Percentiles rank a stretch among this genome's conserved stretches.
These are phyloP conservation scores for Aspergillus hiratsukae DNA, from an alignment of 2,329 filamentous ascomycete species.

Conservation along the genomic window DNA sequence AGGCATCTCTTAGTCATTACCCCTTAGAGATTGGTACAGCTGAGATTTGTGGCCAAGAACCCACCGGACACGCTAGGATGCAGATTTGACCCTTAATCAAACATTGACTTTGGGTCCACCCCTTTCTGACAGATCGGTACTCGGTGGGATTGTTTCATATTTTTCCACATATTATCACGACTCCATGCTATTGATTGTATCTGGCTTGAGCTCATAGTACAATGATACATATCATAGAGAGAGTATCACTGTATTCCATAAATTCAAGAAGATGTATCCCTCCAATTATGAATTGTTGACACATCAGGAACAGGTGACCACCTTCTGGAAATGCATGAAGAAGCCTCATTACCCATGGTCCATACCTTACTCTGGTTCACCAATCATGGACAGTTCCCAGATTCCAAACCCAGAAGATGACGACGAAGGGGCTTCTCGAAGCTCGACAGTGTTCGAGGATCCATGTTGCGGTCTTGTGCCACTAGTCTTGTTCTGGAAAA, in stretches of 20 bases:
- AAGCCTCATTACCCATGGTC: not conserved
- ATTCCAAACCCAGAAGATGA: slow-evolving; percentile 10
- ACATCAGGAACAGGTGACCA: not conserved
- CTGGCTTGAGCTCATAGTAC: not conserved
- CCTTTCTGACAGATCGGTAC: slow-evolving; percentile 15
- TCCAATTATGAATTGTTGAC: no score
- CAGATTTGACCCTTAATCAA: slow-evolving; percentile 37
- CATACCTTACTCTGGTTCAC: not conserved
- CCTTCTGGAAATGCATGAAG: not conserved
- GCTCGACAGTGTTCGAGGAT: slow-evolving; percentile 14
- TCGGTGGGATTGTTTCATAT: not conserved
- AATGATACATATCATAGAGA: not conserved
- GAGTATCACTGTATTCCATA: not conserved
- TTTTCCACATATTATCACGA: not conserved
- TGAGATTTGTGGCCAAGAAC: slow-evolving; percentile 19
- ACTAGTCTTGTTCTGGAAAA: slow-evolving; percentile 4
- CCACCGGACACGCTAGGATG: slow-evolving; percentile 27
- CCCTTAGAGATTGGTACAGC: slow-evolving; percentile 16
- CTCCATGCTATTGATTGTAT: not conserved
- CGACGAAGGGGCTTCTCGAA: slow-evolving; percentile 20
- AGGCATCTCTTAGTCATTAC: slow-evolving; percentile 1
- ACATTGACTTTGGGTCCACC: slow-evolving; percentile 26
- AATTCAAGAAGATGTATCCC: no score
- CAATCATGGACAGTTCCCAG: not conserved
- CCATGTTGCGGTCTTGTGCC: slow-evolving; percentile 10